phyloP scores from a whole-genome alignment of 495 filamentous ascomycete species.

The Penicillium fimorum region DNA sequence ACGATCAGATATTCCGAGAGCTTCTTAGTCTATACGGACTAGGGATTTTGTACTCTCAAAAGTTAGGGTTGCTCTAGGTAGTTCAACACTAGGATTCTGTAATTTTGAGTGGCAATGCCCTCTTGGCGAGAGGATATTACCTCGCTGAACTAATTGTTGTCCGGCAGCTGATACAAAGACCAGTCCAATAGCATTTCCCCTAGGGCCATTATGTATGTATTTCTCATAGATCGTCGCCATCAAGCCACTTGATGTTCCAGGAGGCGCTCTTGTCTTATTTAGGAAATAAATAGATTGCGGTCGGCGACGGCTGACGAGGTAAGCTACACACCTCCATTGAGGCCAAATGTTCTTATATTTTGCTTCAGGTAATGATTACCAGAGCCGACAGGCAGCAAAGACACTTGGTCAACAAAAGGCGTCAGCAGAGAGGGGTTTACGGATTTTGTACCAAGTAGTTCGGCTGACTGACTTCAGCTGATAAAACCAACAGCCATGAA shows the following conservation, averaged over 20 bases:
- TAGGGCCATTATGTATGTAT: neutral
- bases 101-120: neutral
- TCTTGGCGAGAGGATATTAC: neutral
- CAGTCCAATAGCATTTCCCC: slow-evolving; percentile 13
- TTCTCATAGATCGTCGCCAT: slow-evolving; percentile 13
- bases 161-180: neutral
- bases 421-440: slow-evolving; percentile 1
- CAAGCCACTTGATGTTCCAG: slow-evolving; percentile 7
- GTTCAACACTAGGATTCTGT: neutral
- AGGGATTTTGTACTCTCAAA: neutral
- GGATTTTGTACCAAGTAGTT: neutral
- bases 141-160: neutral
- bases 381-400: neutral
- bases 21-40: neutral
- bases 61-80: neutral
- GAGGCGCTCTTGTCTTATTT: slow-evolving; percentile 10
- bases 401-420: neutral
- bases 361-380: slow-evolving; percentile 16
- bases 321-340: slow-evolving; percentile 1
- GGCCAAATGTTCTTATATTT: slow-evolving; percentile 8
- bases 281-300: neutral
- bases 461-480: neutral
- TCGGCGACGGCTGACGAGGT: neutral
- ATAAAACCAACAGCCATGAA: neutral
- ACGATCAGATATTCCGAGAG: slow-evolving; percentile 7